phyloP scores from a whole-genome alignment of 768 basidiomycete species.

The Sarcodon aspratus region DNA sequence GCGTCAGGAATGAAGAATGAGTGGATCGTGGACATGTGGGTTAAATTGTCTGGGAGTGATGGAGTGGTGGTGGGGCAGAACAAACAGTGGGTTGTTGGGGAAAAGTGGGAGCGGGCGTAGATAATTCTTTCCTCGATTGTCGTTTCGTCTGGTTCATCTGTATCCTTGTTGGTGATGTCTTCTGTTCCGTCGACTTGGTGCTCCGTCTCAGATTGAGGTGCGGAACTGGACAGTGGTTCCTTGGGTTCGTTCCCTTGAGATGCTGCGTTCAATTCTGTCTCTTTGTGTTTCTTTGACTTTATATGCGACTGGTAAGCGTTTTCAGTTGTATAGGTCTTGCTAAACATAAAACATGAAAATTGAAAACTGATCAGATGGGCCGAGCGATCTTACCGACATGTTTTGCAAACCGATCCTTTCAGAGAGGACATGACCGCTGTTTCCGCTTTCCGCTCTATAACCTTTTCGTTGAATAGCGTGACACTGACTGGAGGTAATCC shows the following conservation, averaged over 20 bases:
- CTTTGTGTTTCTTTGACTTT: constrained; percentile 82
- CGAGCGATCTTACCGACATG: constrained; percentile 65
- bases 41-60: constrained; percentile 53
- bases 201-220: not conserved
- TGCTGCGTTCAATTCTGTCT: constrained; percentile 48
- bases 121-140: constrained; percentile 63
- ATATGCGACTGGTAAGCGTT: constrained; percentile 86
- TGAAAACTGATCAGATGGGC: not conserved
- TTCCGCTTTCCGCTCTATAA: constrained; percentile 66
- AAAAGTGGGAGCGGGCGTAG: constrained; percentile 52
- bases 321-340: constrained; percentile 82
- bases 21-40: constrained; percentile 81
- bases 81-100: constrained; percentile 55
- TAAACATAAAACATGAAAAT: constrained; percentile 17
- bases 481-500: constrained; percentile 76
- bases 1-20: constrained; percentile 96
- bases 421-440: constrained; percentile 56
- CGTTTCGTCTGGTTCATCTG: not conserved
- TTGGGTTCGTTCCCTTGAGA: constrained; percentile 6
- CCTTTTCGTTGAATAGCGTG: constrained; percentile 77
- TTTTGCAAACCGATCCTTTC: constrained; percentile 52
- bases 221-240: not conserved
- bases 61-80: constrained; percentile 55
- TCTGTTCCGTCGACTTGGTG: not conserved
- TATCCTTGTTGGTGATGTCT: not conserved